Evolutionary conservation across 768 basidiomycete species (phyloP), one percentile per base, ranked within the genome.

Genomic region (Pulveroboletus sp.): DNA sequence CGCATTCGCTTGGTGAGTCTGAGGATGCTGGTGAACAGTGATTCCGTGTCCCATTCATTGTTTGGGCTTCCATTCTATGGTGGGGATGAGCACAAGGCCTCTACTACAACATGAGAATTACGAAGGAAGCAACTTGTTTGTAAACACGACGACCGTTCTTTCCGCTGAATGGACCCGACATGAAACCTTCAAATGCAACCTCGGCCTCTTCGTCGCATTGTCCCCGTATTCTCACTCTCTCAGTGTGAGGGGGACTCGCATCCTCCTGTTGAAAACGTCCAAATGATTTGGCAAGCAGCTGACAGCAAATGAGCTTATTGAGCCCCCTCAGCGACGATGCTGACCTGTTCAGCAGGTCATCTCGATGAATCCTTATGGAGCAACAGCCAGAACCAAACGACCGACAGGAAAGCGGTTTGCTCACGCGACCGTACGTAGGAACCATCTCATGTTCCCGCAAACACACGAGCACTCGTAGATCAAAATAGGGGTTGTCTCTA

Each of bases 151-250:
- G 13, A 45, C 30, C 35, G 24, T 26, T 6, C 50, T n/a, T 21
- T 21, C 21, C 21, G 21, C 54, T 48, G 38, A 40, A 46, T 11
- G 13, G 18, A 33, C 43, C 37, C 14, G 30, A 40, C 8, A 38
- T 14, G 17, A 48, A 33, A 11, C 8, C 11, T 10, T 30, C 14
- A 6, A 17, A 24, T n/a, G 47, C 31, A 4, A 15, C 39, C 14
- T 24, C 27, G 2, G 36, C 77, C 77, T 4, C 21, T 64, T 57
- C 8, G 56, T 67, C 2, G 76, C 46, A 40, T 80, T 71, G 53
- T 81, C 78, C 3, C 50, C 58, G 49, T 72, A 71, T 58, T 73
- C 75, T 21, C 21, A 54, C 56, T 77, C 71, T 4, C 78, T 77
- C 8, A 56, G 66, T 2, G 69, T 71, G 13, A 82, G 49, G 39